A percentile compares a stretch with the other conserved stretches of the same genome.
These are phyloP conservation scores for Sugiyamaella castrensis DNA, from an alignment of 1,139 yeast species.

Conservation along the genomic window DNA sequence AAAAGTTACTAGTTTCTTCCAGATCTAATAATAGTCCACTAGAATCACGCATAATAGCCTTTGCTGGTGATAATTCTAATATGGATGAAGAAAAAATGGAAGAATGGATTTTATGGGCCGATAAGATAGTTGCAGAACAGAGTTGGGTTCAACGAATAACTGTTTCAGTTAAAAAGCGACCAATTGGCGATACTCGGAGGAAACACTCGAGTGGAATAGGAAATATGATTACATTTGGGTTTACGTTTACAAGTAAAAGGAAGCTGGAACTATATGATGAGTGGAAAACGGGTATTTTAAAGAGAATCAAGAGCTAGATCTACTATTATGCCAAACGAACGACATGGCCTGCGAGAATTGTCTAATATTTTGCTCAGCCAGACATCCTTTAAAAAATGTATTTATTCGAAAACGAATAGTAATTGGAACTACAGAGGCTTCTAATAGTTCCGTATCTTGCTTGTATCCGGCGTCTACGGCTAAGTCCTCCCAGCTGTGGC, in stretches of 20 bases:
- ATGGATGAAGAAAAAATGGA: conserved; percentile 23
- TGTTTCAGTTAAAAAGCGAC: conserved; percentile 21
- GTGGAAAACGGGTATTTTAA: conserved; percentile 23
- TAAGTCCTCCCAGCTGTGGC: no score
- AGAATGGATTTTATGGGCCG: conserved; percentile 38
- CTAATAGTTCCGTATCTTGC: no score
- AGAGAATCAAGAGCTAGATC: background rate
- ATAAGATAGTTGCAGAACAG: conserved; percentile 37
- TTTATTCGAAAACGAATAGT: no score
- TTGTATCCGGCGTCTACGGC: no score
- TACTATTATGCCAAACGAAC: no score
- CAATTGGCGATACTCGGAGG: conserved; percentile 23
- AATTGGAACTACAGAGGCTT: no score
- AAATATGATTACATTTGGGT: conserved; percentile 29
- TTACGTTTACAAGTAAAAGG: conserved; percentile 24
- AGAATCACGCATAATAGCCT: conserved; percentile 8
- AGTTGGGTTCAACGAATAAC: conserved; percentile 36
- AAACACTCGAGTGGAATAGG: conserved; percentile 32
- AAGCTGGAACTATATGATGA: conserved; percentile 22
- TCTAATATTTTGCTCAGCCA: no score
- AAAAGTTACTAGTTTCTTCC: conserved; percentile 14
- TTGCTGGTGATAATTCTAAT: conserved; percentile 4
- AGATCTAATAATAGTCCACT: conserved; percentile 4
- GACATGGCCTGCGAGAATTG: no score
- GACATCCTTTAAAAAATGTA: no score